phyloP scores from a whole-genome alignment of 2,329 filamentous ascomycete genomes.

The Pyrenophora teres region DNA sequence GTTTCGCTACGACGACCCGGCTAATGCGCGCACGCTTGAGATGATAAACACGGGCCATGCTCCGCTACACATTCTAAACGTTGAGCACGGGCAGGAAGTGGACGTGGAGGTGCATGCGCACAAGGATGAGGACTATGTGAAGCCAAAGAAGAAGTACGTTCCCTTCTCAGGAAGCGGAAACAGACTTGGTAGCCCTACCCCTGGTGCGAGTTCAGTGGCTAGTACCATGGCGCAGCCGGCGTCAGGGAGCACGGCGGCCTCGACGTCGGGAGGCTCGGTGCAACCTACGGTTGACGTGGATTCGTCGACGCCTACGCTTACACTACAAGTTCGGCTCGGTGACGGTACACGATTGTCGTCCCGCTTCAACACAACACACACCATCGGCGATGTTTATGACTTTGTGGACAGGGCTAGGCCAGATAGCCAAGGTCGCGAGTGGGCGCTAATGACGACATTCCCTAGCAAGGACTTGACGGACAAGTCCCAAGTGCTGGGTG shows the following conservation, averaged over 20 bases:
- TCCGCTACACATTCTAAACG: constrained; percentile 77
- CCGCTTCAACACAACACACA: constrained; percentile 80
- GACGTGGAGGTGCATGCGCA: constrained; percentile 77
- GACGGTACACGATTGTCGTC: constrained; percentile 78
- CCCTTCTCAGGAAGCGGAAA: constrained; percentile 75
- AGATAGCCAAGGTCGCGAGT: constrained; percentile 62
- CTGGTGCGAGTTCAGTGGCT: constrained; percentile 56
- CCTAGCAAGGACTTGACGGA: constrained; percentile 80
- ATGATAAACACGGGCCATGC: constrained; percentile 79
- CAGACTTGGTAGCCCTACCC: constrained; percentile 76
- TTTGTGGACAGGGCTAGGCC: constrained; percentile 71
- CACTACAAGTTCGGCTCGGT: constrained; percentile 76
- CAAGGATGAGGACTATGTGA: constrained; percentile 73
- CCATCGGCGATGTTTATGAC: constrained; percentile 75
- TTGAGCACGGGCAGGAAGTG: constrained; percentile 73
- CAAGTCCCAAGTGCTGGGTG: constrained; percentile 56
- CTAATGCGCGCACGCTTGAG: constrained; percentile 70
- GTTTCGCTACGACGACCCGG: constrained; percentile 77
- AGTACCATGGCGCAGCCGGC: constrained; percentile 43
- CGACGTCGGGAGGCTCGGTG: constrained; percentile 44
- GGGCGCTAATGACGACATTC: constrained; percentile 81
- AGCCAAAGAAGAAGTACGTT: constrained; percentile 74
- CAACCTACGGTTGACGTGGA: constrained; percentile 60
- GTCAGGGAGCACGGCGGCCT: constrained; percentile 33
- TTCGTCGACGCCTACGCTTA: constrained; percentile 68